Evolutionary conservation across 1,284 basidiomycete species (phyloP).

Genomic region (Cryptococcus sp.): DNA sequence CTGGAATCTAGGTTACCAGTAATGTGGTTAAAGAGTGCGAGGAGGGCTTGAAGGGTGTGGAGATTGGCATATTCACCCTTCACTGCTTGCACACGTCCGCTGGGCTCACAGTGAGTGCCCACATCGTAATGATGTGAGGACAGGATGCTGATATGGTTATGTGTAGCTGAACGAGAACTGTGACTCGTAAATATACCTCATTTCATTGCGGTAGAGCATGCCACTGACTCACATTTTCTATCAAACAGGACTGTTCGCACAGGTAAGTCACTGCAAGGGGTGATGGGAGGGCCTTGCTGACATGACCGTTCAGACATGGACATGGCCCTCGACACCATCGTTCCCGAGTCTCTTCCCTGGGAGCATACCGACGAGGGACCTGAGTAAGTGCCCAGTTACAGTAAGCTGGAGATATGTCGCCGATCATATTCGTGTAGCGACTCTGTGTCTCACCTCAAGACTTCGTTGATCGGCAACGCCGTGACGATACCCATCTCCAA

Average conservation of each 20-base stretch:
- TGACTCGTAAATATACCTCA: conserved; percentile 34
- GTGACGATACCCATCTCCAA: conserved; percentile 81
- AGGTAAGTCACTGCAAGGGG: conserved; percentile 16
- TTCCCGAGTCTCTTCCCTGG: conserved; percentile 84
- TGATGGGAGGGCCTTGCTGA: not conserved
- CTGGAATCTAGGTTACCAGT: conserved; percentile 54
- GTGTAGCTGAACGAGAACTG: conserved; percentile 45
- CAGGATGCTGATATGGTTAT: not conserved
- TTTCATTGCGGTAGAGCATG: not conserved
- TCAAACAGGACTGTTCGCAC: conserved; percentile 27
- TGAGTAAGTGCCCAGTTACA: conserved; percentile 59
- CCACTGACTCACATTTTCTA: not conserved
- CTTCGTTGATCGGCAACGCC: conserved; percentile 74
- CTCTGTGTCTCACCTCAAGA: conserved; percentile 82
- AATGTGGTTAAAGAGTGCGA: conserved; percentile 69
- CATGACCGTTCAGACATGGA: conserved; percentile 50
- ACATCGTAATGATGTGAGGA: conserved; percentile 50
- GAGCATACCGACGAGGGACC: conserved; percentile 84
- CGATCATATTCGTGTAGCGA: conserved; percentile 32
- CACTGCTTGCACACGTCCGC: conserved; percentile 85
- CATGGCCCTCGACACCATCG: conserved; percentile 69
- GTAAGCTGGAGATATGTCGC: not conserved
- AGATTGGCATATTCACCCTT: conserved; percentile 56
- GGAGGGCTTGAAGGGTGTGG: conserved; percentile 66
- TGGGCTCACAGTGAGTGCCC: conserved; percentile 82